These are phyloP conservation scores for Coemansia sp. DNA, from an alignment of 192 early-diverging fungal genomes.

Conservation along the genomic window DNA sequence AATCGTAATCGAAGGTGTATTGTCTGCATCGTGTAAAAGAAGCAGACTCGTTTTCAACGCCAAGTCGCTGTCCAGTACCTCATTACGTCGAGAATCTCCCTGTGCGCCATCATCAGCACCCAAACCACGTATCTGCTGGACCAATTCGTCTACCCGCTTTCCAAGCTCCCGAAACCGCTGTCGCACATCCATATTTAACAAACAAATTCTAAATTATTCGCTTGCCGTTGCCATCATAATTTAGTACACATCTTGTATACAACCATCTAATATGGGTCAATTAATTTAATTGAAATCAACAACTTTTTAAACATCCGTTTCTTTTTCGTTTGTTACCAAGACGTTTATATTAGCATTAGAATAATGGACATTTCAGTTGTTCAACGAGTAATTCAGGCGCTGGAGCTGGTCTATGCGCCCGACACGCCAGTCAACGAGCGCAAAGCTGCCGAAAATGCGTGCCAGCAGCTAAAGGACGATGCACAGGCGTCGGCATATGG, in stretches of 20 bases:
- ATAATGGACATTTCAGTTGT: constrained; percentile 26
- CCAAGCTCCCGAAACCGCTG: constrained; percentile 1
- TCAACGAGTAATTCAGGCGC: constrained; percentile 29
- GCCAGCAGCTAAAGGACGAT: constrained; percentile 33
- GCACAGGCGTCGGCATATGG: constrained; percentile 16
- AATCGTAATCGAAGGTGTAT: constrained; percentile 2
- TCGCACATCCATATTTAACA: constrained; percentile 2
- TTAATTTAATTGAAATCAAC: not conserved
- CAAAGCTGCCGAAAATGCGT: constrained; percentile 33
- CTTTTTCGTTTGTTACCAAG: not conserved
- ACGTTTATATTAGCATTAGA: not conserved
- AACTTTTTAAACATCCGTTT: not conserved
- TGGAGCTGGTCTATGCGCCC: constrained; percentile 32
- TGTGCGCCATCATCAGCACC: not conserved
- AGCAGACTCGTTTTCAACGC: not conserved
- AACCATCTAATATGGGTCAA: not conserved
- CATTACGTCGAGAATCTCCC: not conserved
- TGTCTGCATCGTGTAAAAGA: not conserved
- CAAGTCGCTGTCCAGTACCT: not conserved
- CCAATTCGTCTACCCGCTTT: constrained; percentile 1
- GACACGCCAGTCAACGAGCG: constrained; percentile 30
- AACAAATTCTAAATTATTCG: not conserved
- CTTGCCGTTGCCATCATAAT: not conserved
- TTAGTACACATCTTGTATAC: not conserved
- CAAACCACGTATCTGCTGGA: not conserved